Evolutionary conservation across 495 filamentous ascomycete species (phyloP), one percentile per base, ranked within the genome.

Genomic region (Penicillium psychrofluorescens): DNA sequence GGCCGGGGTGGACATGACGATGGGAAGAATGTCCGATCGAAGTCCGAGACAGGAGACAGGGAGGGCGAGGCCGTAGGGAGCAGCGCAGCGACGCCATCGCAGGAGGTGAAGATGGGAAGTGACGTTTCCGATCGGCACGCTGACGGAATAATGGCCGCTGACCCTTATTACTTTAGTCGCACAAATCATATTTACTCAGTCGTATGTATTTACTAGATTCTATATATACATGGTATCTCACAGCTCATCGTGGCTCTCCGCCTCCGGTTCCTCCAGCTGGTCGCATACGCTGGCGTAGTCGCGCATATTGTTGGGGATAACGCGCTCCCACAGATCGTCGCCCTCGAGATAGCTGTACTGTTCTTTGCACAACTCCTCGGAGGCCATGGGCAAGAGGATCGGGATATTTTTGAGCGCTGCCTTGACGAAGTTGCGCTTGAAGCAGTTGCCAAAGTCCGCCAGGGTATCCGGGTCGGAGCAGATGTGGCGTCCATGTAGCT

Each of bases 271-370:
- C 45, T 37, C 51, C 45, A 69, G 44, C 8, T 48, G 29, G 46
- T 62, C 52, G 48, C 67, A 71, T 36, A 62, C 64, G 27, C 55
- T 56, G 34, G 67, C 66, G 54, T 71, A 71, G 28, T 64, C 66
- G 8, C 64, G 48, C 67, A 71, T 71, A 34, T 71, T 69, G 16
- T 59, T 48, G n/a, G 67, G 67, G 30, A 71, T 64, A 4, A 60
- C 63, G 31, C 60, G 56, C 29, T 64, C 60, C 67, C 67, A 71
- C 32, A 71, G 46, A 40, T 63, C 46, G 44, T 66, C 56, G 6
- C 54, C 57, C 45, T 66, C 44, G 13, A 71, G 44, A 41, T 62
- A 69, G 28, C 51, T 46, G 13, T 63, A 58, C 29, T 67, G 61
- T 34, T 64, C 60, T 29, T 59, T 57, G 48, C 67, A 71, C 10